Conservation (phyloP, 2,329 filamentous ascomycete species). For the Dothistroma pini region DNA sequence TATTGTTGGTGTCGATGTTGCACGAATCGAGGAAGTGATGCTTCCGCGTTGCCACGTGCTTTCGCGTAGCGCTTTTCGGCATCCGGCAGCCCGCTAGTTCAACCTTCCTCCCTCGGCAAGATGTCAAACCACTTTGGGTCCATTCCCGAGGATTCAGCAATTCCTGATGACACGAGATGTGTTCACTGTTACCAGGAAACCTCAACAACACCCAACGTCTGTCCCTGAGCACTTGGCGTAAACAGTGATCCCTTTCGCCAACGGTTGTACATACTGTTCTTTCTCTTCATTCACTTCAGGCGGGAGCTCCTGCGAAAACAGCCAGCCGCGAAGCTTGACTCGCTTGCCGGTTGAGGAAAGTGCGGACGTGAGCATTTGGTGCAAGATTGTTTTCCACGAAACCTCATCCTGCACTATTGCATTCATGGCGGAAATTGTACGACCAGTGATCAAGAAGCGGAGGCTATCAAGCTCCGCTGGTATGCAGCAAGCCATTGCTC, state of each 20-base stretch:
- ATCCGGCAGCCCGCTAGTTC: neutral
- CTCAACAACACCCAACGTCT: neutral
- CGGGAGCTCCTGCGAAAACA: neutral
- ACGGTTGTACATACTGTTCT: slow-evolving; percentile 1
- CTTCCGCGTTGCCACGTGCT: neutral
- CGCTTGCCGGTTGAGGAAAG: neutral
- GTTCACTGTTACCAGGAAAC: slow-evolving; percentile 3
- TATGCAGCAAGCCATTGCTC: slow-evolving; percentile 53
- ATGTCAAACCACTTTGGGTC: neutral
- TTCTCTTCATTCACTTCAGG: neutral
- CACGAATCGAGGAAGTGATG: neutral
- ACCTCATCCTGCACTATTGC: neutral
- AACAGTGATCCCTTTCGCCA: neutral
- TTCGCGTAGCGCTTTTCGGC: neutral
- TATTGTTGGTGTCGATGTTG: neutral
- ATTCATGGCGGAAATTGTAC: slow-evolving; percentile 7
- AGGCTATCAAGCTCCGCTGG: slow-evolving; percentile 38
- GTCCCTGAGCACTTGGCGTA: neutral
- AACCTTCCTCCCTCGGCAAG: neutral
- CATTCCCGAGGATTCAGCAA: neutral
- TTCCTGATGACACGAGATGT: slow-evolving; percentile 1
- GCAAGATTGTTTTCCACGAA: neutral
- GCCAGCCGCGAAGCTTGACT: neutral
- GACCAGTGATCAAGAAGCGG: slow-evolving; percentile 11
- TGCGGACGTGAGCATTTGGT: neutral